Evolutionary conservation across 805 yeast genomes (phyloP).

Genomic region (Teunomyces kruisii): DNA sequence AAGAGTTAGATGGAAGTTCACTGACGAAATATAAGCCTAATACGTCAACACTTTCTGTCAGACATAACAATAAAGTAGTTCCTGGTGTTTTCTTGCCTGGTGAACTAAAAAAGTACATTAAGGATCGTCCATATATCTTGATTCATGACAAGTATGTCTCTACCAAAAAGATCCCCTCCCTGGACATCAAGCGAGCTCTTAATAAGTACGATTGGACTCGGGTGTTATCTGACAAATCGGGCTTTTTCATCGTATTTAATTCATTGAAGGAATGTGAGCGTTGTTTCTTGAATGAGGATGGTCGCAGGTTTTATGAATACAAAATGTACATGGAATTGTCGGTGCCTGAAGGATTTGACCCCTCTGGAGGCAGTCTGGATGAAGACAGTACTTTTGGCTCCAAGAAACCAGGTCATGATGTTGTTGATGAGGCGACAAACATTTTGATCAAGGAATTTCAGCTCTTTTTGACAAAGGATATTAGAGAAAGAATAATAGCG

Average conservation of each 20-base stretch:
- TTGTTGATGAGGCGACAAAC: constrained; percentile 58
- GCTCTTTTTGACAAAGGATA: constrained; percentile 63
- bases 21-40: constrained; percentile 24
- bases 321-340: constrained; percentile 58
- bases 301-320: constrained; percentile 47
- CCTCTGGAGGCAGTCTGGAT: constrained; percentile 12
- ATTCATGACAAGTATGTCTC: constrained; percentile 53
- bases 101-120: constrained; percentile 49
- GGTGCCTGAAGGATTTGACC: constrained; percentile 45
- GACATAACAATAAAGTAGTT: constrained; percentile 29
- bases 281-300: constrained; percentile 63
- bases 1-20: constrained; percentile 9
- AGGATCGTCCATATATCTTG: constrained; percentile 57
- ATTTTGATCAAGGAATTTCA: constrained; percentile 64
- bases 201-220: constrained; percentile 65
- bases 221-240: constrained; percentile 59
- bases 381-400: constrained; percentile 14
- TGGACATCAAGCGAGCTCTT: constrained; percentile 59
- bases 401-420: constrained; percentile 16
- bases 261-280: constrained; percentile 54
- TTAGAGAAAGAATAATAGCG: constrained; percentile 69
- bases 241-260: constrained; percentile 73
- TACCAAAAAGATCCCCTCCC: constrained; percentile 46
- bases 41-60: constrained; percentile 34
- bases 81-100: constrained; percentile 45